phyloP scores from a whole-genome alignment of 768 basidiomycete genomes.

The Lactarius psammicola region DNA sequence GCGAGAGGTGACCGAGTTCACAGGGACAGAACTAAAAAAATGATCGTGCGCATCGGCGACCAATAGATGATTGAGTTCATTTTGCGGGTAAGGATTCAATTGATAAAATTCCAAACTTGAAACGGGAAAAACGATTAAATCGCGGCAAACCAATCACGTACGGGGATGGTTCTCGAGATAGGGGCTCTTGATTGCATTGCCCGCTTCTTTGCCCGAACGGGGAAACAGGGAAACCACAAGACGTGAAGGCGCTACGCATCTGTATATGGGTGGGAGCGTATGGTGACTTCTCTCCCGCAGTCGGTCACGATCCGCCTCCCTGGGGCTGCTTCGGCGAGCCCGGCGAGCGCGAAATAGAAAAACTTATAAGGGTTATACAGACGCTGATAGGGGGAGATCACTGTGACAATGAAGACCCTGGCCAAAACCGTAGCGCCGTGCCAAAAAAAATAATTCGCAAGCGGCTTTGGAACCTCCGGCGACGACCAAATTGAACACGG shows the following conservation, averaged over 20 bases:
- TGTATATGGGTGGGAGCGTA: constrained; percentile 16
- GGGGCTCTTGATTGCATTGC: constrained; percentile 25
- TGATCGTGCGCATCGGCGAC: background rate
- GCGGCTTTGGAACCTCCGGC: background rate
- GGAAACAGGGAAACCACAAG: constrained; percentile 21
- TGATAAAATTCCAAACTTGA: background rate
- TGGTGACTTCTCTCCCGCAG: constrained; percentile 12
- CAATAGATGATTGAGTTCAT: background rate
- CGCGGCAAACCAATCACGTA: background rate
- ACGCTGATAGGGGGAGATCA: constrained; percentile 9
- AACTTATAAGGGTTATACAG: background rate
- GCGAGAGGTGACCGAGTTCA: background rate
- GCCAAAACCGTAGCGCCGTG: background rate
- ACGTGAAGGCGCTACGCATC: constrained; percentile 16
- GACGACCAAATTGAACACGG: background rate
- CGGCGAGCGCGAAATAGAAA: background rate
- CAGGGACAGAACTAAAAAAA: background rate
- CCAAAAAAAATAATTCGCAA: background rate
- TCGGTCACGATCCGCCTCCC: constrained; percentile 7
- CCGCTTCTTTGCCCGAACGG: constrained; percentile 23
- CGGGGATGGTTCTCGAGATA: constrained; percentile 21
- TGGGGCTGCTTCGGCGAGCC: background rate
- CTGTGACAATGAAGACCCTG: background rate
- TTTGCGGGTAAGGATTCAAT: background rate
- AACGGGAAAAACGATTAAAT: background rate